A percentile compares a stretch with the other conserved stretches of the same genome.
Evolutionary conservation across 805 yeast species (phyloP).

Genomic region (Yarrowia sp.): DNA sequence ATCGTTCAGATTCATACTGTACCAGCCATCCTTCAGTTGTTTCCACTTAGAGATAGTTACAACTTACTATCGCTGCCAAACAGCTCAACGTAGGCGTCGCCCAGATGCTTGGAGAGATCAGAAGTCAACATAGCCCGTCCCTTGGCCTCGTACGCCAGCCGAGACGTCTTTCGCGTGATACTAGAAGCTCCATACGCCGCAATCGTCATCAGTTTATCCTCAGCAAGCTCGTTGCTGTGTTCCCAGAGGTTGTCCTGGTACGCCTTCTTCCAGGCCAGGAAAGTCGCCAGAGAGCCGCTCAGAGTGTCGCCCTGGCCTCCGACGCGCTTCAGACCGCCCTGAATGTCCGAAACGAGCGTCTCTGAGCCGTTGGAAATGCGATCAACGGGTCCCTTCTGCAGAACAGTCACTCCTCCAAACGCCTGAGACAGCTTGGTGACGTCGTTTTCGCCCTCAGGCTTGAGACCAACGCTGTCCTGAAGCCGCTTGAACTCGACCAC

Average conservation of each 20-base stretch:
- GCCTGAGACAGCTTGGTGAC: constrained; percentile 47
- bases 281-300: constrained; percentile 79
- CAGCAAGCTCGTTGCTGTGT: constrained; percentile 40
- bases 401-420: constrained; percentile 57
- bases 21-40: too few species aligned
- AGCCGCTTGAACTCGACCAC: constrained; percentile 77
- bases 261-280: constrained; percentile 74
- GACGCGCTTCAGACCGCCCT: constrained; percentile 75
- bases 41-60: too few species aligned
- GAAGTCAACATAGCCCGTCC: constrained; percentile 85
- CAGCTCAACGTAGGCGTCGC: constrained; percentile 55
- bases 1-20: too few species aligned
- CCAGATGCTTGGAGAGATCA: constrained; percentile 68
- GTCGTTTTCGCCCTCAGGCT: constrained; percentile 33
- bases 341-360: constrained; percentile 45
- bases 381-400: constrained; percentile 74
- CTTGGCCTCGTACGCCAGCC: constrained; percentile 58
- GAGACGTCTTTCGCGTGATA: constrained; percentile 63
- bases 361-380: constrained; percentile 53
- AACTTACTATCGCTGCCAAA: constrained; percentile 34
- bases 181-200: constrained; percentile 67
- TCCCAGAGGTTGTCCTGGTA: constrained; percentile 63
- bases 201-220: constrained; percentile 39
- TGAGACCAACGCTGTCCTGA: constrained; percentile 46
- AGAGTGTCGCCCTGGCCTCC: constrained; percentile 98